Percentiles rank a stretch among this genome's conserved stretches.
These are phyloP conservation scores for Colletotrichum plurivorum DNA, from an alignment of 2,329 filamentous ascomycete genomes.

Conservation along the genomic window DNA sequence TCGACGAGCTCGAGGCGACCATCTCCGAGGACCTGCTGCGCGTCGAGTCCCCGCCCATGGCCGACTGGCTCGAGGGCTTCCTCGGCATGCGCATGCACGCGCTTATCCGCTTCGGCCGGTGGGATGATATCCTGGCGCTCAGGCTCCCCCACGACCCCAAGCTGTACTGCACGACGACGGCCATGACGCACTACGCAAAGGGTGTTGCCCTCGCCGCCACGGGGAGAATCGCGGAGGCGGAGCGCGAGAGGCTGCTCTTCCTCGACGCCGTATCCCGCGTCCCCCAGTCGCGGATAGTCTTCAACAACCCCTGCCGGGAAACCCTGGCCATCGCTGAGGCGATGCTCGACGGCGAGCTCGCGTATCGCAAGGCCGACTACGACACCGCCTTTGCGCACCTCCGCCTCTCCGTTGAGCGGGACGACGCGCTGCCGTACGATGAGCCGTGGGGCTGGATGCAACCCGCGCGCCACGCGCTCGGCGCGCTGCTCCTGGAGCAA, in stretches of 20 bases:
- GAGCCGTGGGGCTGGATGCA: conserved; percentile 89
- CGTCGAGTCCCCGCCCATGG: conserved; percentile 79
- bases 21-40: conserved; percentile 75
- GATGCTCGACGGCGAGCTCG: conserved; percentile 82
- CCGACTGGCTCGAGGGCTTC: conserved; percentile 83
- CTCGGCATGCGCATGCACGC: conserved; percentile 77
- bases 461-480: conserved; percentile 78
- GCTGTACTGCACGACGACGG: conserved; percentile 79
- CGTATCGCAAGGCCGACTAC: conserved; percentile 74
- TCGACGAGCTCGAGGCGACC: conserved; percentile 70
- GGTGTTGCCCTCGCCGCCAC: conserved; percentile 76
- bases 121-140: conserved; percentile 75
- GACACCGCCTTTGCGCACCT: conserved; percentile 72
- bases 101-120: conserved; percentile 79
- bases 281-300: conserved; percentile 72
- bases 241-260: conserved; percentile 66
- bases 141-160: conserved; percentile 68
- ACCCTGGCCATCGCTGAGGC: conserved; percentile 74
- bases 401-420: conserved; percentile 68
- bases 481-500: conserved; percentile 78
- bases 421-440: conserved; percentile 77
- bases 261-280: conserved; percentile 65
- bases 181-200: conserved; percentile 77
- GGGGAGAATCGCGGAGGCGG: conserved; percentile 68
- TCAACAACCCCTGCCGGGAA: conserved; percentile 76